A percentile compares a stretch with the other conserved stretches of the same genome.
These are phyloP conservation scores for Neocallimastix lanati DNA, from an alignment of 192 early-diverging fungal genomes.

Conservation along the genomic window DNA sequence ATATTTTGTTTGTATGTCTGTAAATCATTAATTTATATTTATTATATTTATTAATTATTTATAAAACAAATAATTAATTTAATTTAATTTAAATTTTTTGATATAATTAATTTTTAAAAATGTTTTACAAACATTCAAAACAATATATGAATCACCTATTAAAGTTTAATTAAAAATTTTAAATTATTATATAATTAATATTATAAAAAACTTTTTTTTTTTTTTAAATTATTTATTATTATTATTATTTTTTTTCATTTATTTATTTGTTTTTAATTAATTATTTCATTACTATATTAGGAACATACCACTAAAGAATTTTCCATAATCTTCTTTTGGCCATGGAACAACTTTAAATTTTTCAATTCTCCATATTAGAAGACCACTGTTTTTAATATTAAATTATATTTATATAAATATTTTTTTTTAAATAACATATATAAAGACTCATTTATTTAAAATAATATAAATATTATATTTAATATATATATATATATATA, in stretches of 20 bases:
- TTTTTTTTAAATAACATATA: no score
- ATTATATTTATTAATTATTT: not conserved
- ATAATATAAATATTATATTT: no score
- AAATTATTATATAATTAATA: no score
- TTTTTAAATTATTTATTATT: no score
- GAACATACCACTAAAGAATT: constrained; percentile 37
- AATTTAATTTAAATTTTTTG: not conserved
- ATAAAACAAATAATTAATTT: not conserved
- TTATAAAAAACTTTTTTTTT: no score
- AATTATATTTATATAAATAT: no score
- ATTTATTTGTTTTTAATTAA: no score
- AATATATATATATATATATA: no score
- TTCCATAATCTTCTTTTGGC: constrained; percentile 36
- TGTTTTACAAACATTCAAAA: constrained; percentile 36
- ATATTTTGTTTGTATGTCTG: constrained; percentile 35
- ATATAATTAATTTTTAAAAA: not conserved
- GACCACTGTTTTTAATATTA: constrained; percentile 15
- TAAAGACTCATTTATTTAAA: no score
- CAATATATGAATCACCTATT: constrained; percentile 53
- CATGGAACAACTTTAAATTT: constrained; percentile 51
- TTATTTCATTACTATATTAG: no score
- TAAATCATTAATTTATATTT: not conserved
- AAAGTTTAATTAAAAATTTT: not conserved
- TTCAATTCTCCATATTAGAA: constrained; percentile 62
- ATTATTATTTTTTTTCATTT: no score